A percentile compares a stretch with the other conserved stretches of the same genome.
Evolutionary conservation across 2,329 filamentous ascomycete species (phyloP).

Genomic region (Eurotiales sp.): DNA sequence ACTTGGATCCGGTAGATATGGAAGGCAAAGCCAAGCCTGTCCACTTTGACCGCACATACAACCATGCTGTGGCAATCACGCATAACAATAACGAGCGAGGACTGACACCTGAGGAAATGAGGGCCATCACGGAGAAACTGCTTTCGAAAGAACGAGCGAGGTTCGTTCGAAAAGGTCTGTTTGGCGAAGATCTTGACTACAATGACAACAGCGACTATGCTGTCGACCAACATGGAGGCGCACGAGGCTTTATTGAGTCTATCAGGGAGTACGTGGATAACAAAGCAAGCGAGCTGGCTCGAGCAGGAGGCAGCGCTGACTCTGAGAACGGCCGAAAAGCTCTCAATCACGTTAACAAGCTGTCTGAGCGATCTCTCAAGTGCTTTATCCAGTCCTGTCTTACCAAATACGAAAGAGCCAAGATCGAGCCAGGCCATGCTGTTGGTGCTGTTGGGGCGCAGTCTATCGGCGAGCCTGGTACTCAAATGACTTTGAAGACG

Average conservation of each 20-base stretch:
- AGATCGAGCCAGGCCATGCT: constrained; percentile 90
- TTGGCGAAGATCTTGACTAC: constrained; percentile 62
- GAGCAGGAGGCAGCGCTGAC: constrained; percentile 28
- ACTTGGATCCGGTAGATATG: constrained; percentile 95
- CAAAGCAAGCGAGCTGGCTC: constrained; percentile 59
- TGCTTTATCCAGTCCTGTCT: constrained; percentile 79
- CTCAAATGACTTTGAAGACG: constrained; percentile 98
- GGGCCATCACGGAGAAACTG: constrained; percentile 62
- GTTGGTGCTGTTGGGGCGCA: constrained; percentile 95
- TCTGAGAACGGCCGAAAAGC: constrained; percentile 30
- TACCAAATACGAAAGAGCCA: constrained; percentile 84
- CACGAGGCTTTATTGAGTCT: constrained; percentile 73
- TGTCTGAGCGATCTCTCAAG: constrained; percentile 69
- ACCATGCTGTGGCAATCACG: constrained; percentile 70
- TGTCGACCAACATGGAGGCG: constrained; percentile 76
- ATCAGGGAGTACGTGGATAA: constrained; percentile 68
- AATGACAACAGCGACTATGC: constrained; percentile 64
- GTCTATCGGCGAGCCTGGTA: constrained; percentile 96
- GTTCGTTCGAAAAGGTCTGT: constrained; percentile 59
- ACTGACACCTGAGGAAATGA: constrained; percentile 70
- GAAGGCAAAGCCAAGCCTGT: constrained; percentile 90
- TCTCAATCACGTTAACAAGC: constrained; percentile 72
- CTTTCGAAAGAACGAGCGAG: constrained; percentile 66
- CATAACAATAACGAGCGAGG: constrained; percentile 74
- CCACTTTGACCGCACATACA: constrained; percentile 86